A percentile compares a stretch with the other conserved stretches of the same genome.
Evolutionary conservation across 73 alveolate species (phyloP).

Genomic region (Paramecium caudatum): DNA sequence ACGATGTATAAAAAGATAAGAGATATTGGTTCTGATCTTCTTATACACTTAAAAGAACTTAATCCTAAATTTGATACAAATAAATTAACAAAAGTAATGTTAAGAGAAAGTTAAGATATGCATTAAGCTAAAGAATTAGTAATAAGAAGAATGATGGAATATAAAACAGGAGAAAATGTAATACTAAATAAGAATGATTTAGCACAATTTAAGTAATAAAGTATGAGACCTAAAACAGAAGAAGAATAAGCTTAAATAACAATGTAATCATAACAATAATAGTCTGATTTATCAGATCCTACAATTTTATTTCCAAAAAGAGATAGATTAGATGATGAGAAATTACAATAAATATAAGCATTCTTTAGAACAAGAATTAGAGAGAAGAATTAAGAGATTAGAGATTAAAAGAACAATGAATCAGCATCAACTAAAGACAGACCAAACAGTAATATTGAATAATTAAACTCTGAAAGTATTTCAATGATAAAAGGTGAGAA

Average conservation of each 20-base stretch:
- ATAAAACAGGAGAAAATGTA: conserved; percentile 46
- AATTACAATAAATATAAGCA: not conserved
- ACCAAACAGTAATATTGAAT: conserved; percentile 1
- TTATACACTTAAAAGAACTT: conserved; percentile 1
- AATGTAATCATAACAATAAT: not conserved
- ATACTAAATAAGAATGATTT: not conserved
- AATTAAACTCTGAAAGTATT: conserved; percentile 20
- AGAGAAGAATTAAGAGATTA: conserved; percentile 9
- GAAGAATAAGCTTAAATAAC: not conserved
- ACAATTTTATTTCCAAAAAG: not conserved
- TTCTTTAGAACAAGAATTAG: conserved; percentile 28
- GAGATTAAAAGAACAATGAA: conserved; percentile 11
- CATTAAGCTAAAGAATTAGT: conserved; percentile 41
- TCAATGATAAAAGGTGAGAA: conserved; percentile 37
- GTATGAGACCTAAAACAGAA: conserved; percentile 43
- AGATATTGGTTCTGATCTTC: conserved; percentile 13
- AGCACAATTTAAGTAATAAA: not conserved
- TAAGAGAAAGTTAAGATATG: conserved; percentile 55
- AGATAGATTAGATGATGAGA: conserved; percentile 17
- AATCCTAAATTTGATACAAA: conserved; percentile 51
- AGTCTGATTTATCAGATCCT: conserved; percentile 10
- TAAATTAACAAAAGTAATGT: conserved; percentile 2
- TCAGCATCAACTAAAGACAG: conserved; percentile 6
- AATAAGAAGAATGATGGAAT: conserved; percentile 50
- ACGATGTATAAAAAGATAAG: conserved; percentile 5